A percentile compares a stretch with the other conserved stretches of the same genome.
These are phyloP conservation scores for Metschnikowia aberdeeniae DNA, from an alignment of 805 yeast species.

Conservation along the genomic window DNA sequence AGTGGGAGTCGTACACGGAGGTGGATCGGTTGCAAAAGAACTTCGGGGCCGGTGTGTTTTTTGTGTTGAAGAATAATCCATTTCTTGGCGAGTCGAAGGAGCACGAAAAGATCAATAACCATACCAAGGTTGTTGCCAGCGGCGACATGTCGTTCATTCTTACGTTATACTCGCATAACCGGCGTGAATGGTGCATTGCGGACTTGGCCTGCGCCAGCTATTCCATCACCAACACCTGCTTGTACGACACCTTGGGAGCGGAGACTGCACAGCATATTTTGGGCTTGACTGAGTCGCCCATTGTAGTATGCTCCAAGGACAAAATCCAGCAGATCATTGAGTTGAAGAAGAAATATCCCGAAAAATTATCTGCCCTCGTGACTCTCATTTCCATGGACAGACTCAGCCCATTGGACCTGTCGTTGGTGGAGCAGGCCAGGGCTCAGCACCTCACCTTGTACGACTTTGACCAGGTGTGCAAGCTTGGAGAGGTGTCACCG, in stretches of 20 bases:
- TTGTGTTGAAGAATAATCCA: slow-evolving; percentile 26
- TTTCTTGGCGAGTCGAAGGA: slow-evolving; percentile 23
- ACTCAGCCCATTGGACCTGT: slow-evolving; percentile 10
- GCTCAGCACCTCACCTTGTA: slow-evolving; percentile 22
- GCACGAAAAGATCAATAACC: slow-evolving; percentile 23
- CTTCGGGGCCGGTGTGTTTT: slow-evolving; percentile 17
- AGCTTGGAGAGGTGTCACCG: slow-evolving; percentile 39
- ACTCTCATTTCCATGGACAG: slow-evolving; percentile 54
- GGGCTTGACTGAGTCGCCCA: slow-evolving; percentile 24
- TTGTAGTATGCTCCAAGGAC: slow-evolving; percentile 39
- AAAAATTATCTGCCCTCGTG: slow-evolving; percentile 39
- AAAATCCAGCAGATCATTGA: slow-evolving; percentile 48
- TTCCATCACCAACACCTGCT: slow-evolving; percentile 36
- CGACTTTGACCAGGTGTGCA: slow-evolving; percentile 23
- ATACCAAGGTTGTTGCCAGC: slow-evolving; percentile 7
- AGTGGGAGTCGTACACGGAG: slow-evolving; percentile 10
- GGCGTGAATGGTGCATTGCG: slow-evolving; percentile 35
- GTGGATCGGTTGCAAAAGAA: slow-evolving; percentile 5
- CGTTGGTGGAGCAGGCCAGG: slow-evolving; percentile 13
- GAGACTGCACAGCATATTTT: slow-evolving; percentile 32
- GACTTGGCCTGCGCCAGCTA: slow-evolving; percentile 33
- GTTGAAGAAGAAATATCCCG: slow-evolving; percentile 33
- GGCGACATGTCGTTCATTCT: slow-evolving; percentile 29
- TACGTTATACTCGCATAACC: slow-evolving; percentile 31
- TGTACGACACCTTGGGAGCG: slow-evolving; percentile 40